Evolutionary conservation across 78 protist species (phyloP), one percentile per base, ranked within the genome.

Genomic region (Tieghemostelium lacteum): DNA sequence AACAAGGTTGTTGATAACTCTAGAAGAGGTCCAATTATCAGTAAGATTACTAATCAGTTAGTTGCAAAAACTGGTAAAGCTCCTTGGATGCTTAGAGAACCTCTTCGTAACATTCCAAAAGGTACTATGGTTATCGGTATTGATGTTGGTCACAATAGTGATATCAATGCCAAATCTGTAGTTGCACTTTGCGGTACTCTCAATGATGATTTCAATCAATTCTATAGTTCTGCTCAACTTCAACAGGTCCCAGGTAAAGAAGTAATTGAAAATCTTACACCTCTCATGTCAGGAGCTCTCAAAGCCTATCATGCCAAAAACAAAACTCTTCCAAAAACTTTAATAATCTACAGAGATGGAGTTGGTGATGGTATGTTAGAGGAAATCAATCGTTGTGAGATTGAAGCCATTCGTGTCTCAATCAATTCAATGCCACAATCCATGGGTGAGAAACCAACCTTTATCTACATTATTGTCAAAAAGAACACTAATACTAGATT

Each of bases 401-500:
- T 86, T 12, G 26, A 40, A 0, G 33, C 77, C 4, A 50, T 86
- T 16, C 14, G 28, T 14, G 49, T 49, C 20, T 77, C 77, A 16
- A 31, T 85, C 67, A 60, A 37, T 17, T 39, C 57, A 34, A 73
- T 66, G 17, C 78, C 83, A 26, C 29, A 42, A 16, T 33, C 42
- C 2, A 28, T 61, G 54, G 78, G 85, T 34, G 49, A 0, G 0
- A 57, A 60, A 62, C 93, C 93, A 65, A 86, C 60, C 22, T 31
- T 86, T 8, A 65, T 75, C 2, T 86, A 62, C 66, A 60, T 57
- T 0, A 45, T 86, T 34, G 83, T 88, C 50, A 75, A 88, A 50
- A 88, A 88, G 93, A 88, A 77, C 40, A 88, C 86, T 62, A 75
- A 88, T 34, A 60, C 70, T n/a, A 63, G 85, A 34, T 86, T 86